phyloP scores from a whole-genome alignment of 2,329 filamentous ascomycete species.

The Sclerotinia trifoliorum region DNA sequence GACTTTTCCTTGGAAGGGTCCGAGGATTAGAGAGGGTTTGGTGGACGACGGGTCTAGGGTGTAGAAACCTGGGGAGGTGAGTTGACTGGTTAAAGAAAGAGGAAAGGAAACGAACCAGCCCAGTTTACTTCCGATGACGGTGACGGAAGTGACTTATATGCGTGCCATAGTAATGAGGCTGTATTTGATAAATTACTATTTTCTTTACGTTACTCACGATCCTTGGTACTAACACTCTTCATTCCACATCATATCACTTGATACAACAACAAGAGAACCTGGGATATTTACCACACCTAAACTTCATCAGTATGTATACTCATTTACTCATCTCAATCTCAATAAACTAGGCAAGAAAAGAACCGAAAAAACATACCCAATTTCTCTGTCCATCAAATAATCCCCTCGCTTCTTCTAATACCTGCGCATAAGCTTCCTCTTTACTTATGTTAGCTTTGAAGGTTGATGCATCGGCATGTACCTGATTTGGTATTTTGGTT shows the following conservation, averaged over 20 bases:
- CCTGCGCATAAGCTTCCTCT: constrained; percentile 70
- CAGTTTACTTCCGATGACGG: constrained; percentile 72
- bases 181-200: constrained; percentile 73
- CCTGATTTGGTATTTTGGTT: constrained; percentile 26
- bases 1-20: constrained; percentile 76
- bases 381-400: constrained; percentile 73
- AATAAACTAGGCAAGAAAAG: neutral
- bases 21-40: constrained; percentile 67
- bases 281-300: constrained; percentile 14
- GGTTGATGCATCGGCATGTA: constrained; percentile 74
- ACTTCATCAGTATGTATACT: neutral
- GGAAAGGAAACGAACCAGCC: constrained; percentile 53
- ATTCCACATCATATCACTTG: constrained; percentile 18
- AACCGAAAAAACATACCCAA: constrained; percentile 56
- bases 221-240: neutral
- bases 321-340: neutral
- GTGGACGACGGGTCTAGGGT: constrained; percentile 52
- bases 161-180: constrained; percentile 76
- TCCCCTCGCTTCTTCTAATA: constrained; percentile 66
- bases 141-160: constrained; percentile 67
- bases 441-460: constrained; percentile 68
- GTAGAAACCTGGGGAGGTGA: constrained; percentile 62
- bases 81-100: constrained; percentile 1
- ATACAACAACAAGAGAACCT: neutral
- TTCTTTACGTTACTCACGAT: neutral